Percentiles rank a stretch among this genome's conserved stretches.
Evolutionary conservation across 192 early-diverging fungal species (phyloP).

Genomic region (Endogone sp.): DNA sequence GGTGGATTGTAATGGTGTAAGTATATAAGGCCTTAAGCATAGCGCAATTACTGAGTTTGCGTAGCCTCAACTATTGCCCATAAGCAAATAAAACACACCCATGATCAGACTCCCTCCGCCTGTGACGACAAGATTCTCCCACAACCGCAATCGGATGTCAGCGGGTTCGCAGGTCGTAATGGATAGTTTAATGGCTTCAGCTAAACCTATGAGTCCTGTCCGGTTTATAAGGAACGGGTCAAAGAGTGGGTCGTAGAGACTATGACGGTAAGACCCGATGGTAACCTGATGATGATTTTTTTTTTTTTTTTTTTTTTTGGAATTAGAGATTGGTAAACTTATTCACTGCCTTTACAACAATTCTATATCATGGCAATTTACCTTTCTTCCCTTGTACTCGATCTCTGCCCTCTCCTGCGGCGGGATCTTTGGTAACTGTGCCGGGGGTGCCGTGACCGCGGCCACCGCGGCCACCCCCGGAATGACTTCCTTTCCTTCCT

Average conservation of each 20-base stretch:
- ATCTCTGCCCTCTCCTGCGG: slow-evolving; percentile 33
- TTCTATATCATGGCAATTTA: slow-evolving; percentile 11
- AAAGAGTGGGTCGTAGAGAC: slow-evolving; percentile 69
- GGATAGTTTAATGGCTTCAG: background rate
- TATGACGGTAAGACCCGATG: slow-evolving; percentile 57
- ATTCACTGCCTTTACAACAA: too few relatives aligned
- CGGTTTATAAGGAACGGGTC: slow-evolving; percentile 50
- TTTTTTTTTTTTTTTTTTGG: too few relatives aligned
- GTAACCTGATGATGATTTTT: slow-evolving; percentile 37
- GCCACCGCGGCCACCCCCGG: background rate
- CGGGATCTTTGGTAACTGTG: background rate
- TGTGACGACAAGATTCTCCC: slow-evolving; percentile 82
- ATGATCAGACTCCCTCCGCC: slow-evolving; percentile 68
- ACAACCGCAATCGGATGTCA: slow-evolving; percentile 74
- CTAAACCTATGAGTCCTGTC: background rate
- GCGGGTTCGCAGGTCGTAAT: slow-evolving; percentile 48
- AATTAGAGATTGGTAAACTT: background rate
- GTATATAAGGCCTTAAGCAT: background rate
- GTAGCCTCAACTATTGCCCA: too few relatives aligned
- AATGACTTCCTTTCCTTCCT: background rate
- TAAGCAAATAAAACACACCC: slow-evolving; percentile 11
- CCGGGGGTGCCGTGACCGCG: background rate
- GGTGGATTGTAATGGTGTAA: background rate
- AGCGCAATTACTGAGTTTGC: background rate
- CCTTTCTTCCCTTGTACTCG: slow-evolving; percentile 59